These are phyloP conservation scores for Graphilbum ipis-grandicollis DNA, from an alignment of 2,329 filamentous ascomycete species.

Conservation along the genomic window DNA sequence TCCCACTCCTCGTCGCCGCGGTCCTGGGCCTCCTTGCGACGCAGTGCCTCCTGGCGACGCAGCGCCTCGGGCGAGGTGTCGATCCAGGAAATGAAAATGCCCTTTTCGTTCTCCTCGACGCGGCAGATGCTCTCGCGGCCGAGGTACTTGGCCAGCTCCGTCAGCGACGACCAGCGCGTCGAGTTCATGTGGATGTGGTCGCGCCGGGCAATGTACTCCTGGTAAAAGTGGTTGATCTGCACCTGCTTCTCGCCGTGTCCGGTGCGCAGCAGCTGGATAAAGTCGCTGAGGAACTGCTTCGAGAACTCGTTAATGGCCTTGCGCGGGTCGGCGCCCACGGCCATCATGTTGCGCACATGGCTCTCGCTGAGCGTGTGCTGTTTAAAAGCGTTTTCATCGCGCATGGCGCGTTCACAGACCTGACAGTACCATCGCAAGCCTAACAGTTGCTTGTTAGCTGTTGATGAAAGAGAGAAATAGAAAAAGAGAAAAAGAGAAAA, in stretches of 20 bases:
- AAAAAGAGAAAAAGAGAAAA: neutral
- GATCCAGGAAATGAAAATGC: slow-evolving; percentile 74
- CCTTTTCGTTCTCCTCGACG: slow-evolving; percentile 80
- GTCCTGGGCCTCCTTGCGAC: slow-evolving; percentile 71
- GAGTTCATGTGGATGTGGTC: slow-evolving; percentile 88
- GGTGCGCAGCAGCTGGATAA: slow-evolving; percentile 59
- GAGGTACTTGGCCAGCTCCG: slow-evolving; percentile 77
- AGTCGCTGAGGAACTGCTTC: slow-evolving; percentile 63
- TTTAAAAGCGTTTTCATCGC: slow-evolving; percentile 80
- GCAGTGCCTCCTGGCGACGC: slow-evolving; percentile 60
- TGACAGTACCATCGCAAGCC: slow-evolving; percentile 83
- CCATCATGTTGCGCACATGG: slow-evolving; percentile 76
- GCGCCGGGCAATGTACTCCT: slow-evolving; percentile 67
- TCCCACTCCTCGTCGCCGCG: slow-evolving; percentile 84
- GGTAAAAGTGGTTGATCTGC: slow-evolving; percentile 84
- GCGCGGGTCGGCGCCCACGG: slow-evolving; percentile 74
- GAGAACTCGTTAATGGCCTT: slow-evolving; percentile 72
- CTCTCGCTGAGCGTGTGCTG: slow-evolving; percentile 73
- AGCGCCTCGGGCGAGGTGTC: slow-evolving; percentile 82
- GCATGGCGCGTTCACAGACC: slow-evolving; percentile 56
- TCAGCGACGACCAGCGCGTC: slow-evolving; percentile 74
- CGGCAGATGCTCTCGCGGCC: slow-evolving; percentile 75
- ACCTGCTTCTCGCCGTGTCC: slow-evolving; percentile 83
- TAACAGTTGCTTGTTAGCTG: too few species aligned
- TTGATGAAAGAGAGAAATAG: too few species aligned